Percentiles rank a stretch among this genome's conserved stretches.
phyloP scores from a whole-genome alignment of 176 grass and related monocot genomes.

The Pontederia crassipes region DNA sequence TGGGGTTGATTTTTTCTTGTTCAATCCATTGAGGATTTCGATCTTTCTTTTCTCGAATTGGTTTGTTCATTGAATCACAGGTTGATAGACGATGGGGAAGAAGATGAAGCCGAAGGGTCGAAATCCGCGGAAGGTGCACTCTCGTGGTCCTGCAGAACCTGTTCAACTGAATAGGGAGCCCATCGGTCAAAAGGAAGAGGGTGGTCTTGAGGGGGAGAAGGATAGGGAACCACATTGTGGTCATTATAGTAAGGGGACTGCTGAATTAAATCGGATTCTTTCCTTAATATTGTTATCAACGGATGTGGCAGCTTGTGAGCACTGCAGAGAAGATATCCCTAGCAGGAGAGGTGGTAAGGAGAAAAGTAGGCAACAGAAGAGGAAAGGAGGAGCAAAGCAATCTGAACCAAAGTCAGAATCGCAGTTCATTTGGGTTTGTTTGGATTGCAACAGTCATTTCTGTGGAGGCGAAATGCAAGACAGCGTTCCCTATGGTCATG shows the following conservation, averaged over 20 bases:
- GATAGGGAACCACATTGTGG: slow-evolving; percentile 42
- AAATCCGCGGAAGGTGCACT: slow-evolving; percentile 24
- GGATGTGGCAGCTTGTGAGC: slow-evolving; percentile 41
- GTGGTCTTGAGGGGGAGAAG: slow-evolving; percentile 14
- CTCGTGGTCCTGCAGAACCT: slow-evolving; percentile 29
- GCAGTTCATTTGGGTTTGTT: slow-evolving; percentile 59
- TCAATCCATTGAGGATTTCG: too few relatives aligned
- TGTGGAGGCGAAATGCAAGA: slow-evolving; percentile 56
- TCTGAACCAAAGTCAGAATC: slow-evolving; percentile 29
- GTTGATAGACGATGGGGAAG: slow-evolving; percentile 33
- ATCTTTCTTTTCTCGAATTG: too few relatives aligned
- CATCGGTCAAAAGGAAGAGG: slow-evolving; percentile 20
- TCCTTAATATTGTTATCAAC: slow-evolving; percentile 43
- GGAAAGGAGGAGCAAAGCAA: slow-evolving; percentile 37
- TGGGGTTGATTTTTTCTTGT: too few relatives aligned
- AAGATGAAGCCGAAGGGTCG: slow-evolving; percentile 31
- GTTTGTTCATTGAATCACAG: too few relatives aligned
- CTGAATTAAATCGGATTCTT: slow-evolving; percentile 49
- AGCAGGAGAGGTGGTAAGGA: slow-evolving; percentile 37
- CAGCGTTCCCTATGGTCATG: slow-evolving; percentile 75
- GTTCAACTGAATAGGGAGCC: slow-evolving; percentile 21
- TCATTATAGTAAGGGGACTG: slow-evolving; percentile 37
- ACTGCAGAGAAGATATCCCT: slow-evolving; percentile 63
- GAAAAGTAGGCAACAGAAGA: slow-evolving; percentile 61
- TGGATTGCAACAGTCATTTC: slow-evolving; percentile 62